Percentiles rank a stretch among this genome's conserved stretches.
phyloP scores from a whole-genome alignment of 2,329 filamentous ascomycete genomes.

The Epichloe brachyelytri region DNA sequence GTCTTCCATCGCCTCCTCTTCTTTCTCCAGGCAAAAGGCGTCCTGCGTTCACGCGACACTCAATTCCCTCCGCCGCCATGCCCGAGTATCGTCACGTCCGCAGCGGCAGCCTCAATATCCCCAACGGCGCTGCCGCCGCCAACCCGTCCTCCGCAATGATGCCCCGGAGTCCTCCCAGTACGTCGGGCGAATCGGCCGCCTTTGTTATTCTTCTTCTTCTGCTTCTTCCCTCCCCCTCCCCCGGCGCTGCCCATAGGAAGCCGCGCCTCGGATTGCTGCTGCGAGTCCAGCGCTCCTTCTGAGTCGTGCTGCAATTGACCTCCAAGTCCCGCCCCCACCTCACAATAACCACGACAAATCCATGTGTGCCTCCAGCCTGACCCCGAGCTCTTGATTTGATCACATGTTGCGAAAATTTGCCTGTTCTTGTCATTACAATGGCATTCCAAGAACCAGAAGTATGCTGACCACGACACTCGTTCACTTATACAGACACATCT shows the following conservation, averaged over 20 bases:
- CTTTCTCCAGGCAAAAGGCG: slow-evolving; percentile 2
- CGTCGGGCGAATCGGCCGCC: not conserved
- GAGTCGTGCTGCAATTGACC: not conserved
- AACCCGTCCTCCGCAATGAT: slow-evolving; percentile 14
- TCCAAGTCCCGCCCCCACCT: slow-evolving; percentile 6
- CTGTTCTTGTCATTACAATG: no score
- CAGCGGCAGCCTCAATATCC: slow-evolving; percentile 43
- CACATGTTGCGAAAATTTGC: no score
- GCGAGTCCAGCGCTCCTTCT: not conserved
- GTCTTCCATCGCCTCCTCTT: slow-evolving; percentile 4
- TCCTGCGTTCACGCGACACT: slow-evolving; percentile 5
- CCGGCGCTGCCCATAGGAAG: not conserved
- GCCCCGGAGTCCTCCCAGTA: slow-evolving; percentile 50
- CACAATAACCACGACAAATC: not conserved
- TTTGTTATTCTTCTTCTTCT: not conserved
- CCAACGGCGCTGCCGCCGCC: slow-evolving; percentile 17
- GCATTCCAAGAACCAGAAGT: not conserved
- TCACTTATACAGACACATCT: slow-evolving; percentile 56
- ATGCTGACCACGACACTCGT: not conserved
- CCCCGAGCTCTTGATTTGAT: no score
- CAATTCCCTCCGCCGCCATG: slow-evolving; percentile 19
- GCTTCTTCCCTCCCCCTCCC: not conserved
- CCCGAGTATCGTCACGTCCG: slow-evolving; percentile 44
- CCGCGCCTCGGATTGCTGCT: not conserved
- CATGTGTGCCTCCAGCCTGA: not conserved